These are phyloP conservation scores for Ceratocystis eucalypticola DNA, from an alignment of 2,329 filamentous ascomycete species.

Conservation along the genomic window DNA sequence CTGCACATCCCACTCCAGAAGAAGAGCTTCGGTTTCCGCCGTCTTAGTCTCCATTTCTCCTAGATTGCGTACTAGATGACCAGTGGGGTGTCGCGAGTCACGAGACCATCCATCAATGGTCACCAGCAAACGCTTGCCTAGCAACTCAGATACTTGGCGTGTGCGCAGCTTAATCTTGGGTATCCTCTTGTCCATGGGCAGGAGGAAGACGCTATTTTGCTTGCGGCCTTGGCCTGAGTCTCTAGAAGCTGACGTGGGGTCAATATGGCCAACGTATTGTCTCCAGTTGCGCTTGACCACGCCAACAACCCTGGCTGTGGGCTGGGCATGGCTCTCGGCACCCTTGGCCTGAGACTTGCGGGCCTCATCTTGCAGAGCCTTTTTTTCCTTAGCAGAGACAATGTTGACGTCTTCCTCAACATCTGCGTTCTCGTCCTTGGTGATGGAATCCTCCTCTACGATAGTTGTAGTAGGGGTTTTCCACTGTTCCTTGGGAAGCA, in stretches of 20 bases:
- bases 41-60: slow-evolving; percentile 92
- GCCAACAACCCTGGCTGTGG: slow-evolving; percentile 83
- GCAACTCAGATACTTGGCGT: slow-evolving; percentile 71
- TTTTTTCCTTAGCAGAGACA: slow-evolving; percentile 63
- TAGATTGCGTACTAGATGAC: slow-evolving; percentile 84
- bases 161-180: slow-evolving; percentile 92
- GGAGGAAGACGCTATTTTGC: slow-evolving; percentile 84
- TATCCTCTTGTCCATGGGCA: slow-evolving; percentile 96
- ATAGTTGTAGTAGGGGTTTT: slow-evolving; percentile 92
- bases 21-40: slow-evolving; percentile 89
- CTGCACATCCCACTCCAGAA: slow-evolving; percentile 94
- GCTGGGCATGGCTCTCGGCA: slow-evolving; percentile 66
- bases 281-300: slow-evolving; percentile 94
- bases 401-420: slow-evolving; percentile 52
- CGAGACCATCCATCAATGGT: slow-evolving; percentile 93
- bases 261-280: slow-evolving; percentile 92
- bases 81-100: slow-evolving; percentile 80
- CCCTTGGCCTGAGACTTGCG: slow-evolving; percentile 67
- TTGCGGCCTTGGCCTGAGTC: slow-evolving; percentile 62
- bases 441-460: slow-evolving; percentile 82
- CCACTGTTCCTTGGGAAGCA: slow-evolving; percentile 91
- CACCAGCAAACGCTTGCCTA: slow-evolving; percentile 83
- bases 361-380: slow-evolving; percentile 80
- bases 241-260: slow-evolving; percentile 67
- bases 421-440: slow-evolving; percentile 87